Conservation (phyloP, 228 moss, liverwort and hornwort species). For the Sphagnum magellanicum region DNA sequence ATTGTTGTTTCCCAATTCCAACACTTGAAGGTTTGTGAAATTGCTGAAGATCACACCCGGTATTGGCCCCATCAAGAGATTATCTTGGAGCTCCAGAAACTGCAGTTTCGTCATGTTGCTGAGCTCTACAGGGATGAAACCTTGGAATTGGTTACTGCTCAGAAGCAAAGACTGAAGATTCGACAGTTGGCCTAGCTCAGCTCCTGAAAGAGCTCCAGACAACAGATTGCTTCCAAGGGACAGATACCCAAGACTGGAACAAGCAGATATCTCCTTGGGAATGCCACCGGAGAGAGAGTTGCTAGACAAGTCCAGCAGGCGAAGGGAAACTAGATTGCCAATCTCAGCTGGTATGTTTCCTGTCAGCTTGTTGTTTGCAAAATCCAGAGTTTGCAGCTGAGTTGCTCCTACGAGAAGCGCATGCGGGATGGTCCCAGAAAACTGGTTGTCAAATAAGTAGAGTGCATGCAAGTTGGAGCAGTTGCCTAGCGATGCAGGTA, state of each 20-base stretch:
- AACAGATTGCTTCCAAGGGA: constrained; percentile 45
- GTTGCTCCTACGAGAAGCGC: constrained; percentile 41
- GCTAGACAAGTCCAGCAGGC: constrained; percentile 46
- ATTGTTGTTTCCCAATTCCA: constrained; percentile 44
- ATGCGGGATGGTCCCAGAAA: constrained; percentile 58
- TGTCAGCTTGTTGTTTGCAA: constrained; percentile 49
- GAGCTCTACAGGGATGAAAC: constrained; percentile 48
- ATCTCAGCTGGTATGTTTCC: constrained; percentile 62
- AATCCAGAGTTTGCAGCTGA: constrained; percentile 39
- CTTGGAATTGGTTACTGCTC: constrained; percentile 47
- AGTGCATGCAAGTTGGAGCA: constrained; percentile 49
- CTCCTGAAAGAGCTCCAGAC: constrained; percentile 39
- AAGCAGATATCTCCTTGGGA: constrained; percentile 40
- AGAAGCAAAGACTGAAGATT: constrained; percentile 44
- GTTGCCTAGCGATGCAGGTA: constrained; percentile 63
- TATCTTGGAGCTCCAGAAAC: constrained; percentile 47
- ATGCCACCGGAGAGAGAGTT: constrained; percentile 55
- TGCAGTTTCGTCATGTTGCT: constrained; percentile 27
- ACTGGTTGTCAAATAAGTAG: constrained; percentile 60
- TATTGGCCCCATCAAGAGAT: constrained; percentile 45
- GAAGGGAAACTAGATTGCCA: constrained; percentile 36
- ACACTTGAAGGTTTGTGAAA: constrained; percentile 25
- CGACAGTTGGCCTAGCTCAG: constrained; percentile 39
- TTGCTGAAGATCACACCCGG: constrained; percentile 35
- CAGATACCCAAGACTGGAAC: constrained; percentile 27